phyloP scores from a whole-genome alignment of 2,329 filamentous ascomycete species.

The Didymella sp. region DNA sequence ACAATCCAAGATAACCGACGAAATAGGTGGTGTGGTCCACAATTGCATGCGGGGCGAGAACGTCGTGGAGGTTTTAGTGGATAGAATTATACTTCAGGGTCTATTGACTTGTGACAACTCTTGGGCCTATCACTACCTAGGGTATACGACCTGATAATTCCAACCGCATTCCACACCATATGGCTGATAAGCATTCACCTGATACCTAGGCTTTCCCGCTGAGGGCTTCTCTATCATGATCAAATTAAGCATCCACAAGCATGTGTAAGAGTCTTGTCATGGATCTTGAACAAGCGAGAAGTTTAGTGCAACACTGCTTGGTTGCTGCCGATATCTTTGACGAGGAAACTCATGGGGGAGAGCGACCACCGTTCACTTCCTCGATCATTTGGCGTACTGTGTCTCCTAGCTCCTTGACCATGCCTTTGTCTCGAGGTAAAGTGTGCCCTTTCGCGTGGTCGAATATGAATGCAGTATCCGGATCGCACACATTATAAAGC shows the following conservation, averaged over 20 bases:
- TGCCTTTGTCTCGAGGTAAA: constrained; percentile 54
- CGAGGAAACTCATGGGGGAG: not conserved
- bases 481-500: constrained; percentile 67
- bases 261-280: not conserved
- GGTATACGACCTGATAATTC: not conserved
- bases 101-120: not conserved
- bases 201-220: not conserved
- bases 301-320: not conserved
- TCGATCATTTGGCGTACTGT: constrained; percentile 37
- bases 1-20: not conserved
- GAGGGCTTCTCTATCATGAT: not conserved
- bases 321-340: no score
- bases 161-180: not conserved
- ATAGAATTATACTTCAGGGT: not conserved
- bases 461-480: constrained; percentile 66
- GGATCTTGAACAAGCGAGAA: not conserved
- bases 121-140: not conserved
- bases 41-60: not conserved
- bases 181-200: not conserved
- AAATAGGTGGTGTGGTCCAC: not conserved
- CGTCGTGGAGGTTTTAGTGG: not conserved
- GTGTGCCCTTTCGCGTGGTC: constrained; percentile 72
- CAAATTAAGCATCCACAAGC: not conserved
- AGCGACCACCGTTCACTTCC: constrained; percentile 24
- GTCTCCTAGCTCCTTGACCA: constrained; percentile 41